phyloP scores from a whole-genome alignment of 208 protist species.

The Crithidia brevicula region DNA sequence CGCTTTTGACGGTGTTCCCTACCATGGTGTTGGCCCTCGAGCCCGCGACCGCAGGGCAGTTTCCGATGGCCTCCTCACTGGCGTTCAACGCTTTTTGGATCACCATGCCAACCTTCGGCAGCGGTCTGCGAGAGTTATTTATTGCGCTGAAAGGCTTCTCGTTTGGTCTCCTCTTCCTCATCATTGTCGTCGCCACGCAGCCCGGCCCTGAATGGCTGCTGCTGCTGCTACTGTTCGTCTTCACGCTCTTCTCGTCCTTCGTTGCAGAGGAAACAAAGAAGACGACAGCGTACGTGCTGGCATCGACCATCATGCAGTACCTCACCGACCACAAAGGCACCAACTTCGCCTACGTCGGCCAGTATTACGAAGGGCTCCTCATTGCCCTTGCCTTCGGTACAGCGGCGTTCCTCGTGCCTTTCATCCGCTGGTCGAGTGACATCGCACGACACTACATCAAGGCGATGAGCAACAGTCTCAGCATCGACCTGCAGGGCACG shows the following conservation, averaged over 20 bases:
- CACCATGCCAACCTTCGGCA: conserved; percentile 87
- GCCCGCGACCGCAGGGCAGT: conserved; percentile 58
- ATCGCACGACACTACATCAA: conserved; percentile 79
- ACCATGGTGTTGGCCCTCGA: conserved; percentile 89
- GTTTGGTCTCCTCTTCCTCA: conserved; percentile 66
- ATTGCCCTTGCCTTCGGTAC: conserved; percentile 78
- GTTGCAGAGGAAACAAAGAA: conserved; percentile 89
- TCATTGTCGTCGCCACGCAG: conserved; percentile 68
- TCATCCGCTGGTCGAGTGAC: conserved; percentile 88
- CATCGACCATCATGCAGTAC: conserved; percentile 84
- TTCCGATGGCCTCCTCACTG: conserved; percentile 78
- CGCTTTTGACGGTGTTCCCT: conserved; percentile 85
- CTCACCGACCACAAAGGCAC: conserved; percentile 56
- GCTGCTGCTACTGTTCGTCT: conserved; percentile 78
- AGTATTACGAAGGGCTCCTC: conserved; percentile 81
- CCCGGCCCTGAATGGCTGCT: conserved; percentile 63
- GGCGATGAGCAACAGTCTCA: conserved; percentile 80
- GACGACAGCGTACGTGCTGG: conserved; percentile 85
- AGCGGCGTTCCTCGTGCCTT: conserved; percentile 82
- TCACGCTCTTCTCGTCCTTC: conserved; percentile 79
- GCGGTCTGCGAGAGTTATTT: conserved; percentile 75
- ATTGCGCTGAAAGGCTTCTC: conserved; percentile 85
- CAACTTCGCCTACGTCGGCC: conserved; percentile 60
- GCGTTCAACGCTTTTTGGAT: conserved; percentile 92
- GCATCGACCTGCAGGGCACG: conserved; percentile 86